Evolutionary conservation across 2,329 filamentous ascomycete genomes (phyloP), one percentile per base, ranked within the genome.

Genomic region (Byssochlamys sp.): DNA sequence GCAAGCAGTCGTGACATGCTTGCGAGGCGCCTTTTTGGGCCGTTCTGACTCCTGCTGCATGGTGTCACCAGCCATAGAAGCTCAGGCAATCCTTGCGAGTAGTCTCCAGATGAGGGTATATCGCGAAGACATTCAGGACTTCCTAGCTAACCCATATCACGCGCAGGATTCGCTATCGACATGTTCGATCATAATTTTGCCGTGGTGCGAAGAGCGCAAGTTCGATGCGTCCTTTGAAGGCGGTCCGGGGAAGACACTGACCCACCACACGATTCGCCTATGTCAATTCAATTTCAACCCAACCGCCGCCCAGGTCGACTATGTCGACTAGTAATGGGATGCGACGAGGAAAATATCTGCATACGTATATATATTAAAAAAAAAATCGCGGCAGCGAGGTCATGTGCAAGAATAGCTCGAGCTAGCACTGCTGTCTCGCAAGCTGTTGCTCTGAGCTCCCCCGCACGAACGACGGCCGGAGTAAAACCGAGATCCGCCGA

Each of bases 1-100:
- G 57, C 75, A 77, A 9, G 74, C 75, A 1, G 74, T 77, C 1
- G 75, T 77, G 61, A 76, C 72, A 61, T 77, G 74, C 60, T 75
- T 76, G 55, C 75, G 69, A 24, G 67, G 68, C 7, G 65, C 58
- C 62, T 66, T 70, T 55, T 67, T 70, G n/a, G 61, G 57, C 61
- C 65, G 68, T 50, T 66, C 64, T 39, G 62, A 56, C 14, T 63
- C 62, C 39, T 64, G 58, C 55, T 69, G 65, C 65, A 67, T 69
- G 57, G 25, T 57, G 49, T 28, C 49, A 26, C 25, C 49, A 10
- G 49, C 45, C 45, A 49, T 19, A 49, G 10, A 14, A 26, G 45
- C 49, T 28, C 24, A 51, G 49, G 27, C 10, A 51, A 51, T 51
- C 3, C 49, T 6, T n/a, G 1, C 27, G 12, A 28, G 27, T 26